Base-by-base conservation (phyloP, 805 yeast species). In the Saturnispora sanitii region DNA sequence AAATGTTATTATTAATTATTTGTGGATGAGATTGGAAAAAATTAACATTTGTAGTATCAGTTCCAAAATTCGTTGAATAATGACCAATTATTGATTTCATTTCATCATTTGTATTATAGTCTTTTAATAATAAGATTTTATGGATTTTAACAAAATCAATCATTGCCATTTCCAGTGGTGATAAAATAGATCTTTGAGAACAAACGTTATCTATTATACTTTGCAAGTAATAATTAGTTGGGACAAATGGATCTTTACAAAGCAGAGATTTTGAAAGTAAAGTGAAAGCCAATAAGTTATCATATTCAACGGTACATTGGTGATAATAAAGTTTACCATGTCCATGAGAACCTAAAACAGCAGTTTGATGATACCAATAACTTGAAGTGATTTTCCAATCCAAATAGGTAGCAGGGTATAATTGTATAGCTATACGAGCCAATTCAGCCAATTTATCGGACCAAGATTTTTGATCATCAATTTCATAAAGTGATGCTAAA, bases 321-420 rank as follows among this genome's bases (percentile, higher is more conserved):
- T 85, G 95, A 52, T 85, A 85, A 52, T 84, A 85, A 16, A 84
- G 71, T 56, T 86, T 82, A 2, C 95, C 95, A 52, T 80, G 87
- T 2, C 92, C 88, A 53, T 78, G 83, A 47, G 79, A 77, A 13
- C 82, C 73, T 49, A 74, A 73, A 74, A 82, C 73, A 3, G 94
- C 78, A 21, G 75, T 67, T 20, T 75, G 67, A 16, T 40, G 38
- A 53, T 85, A 85, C 95, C 95, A 85, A 56, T 77, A 76, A 56
- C 82, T 87, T 1, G 94, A 81, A 43, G 85, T 73, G 16, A 78
- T 59, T 56, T 83, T 82, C 95, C 95, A 85, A 58, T 85, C 94
- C 48, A 83, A 82, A 54, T 74, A 80, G 38, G 81, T 73, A 2
- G 87, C 79, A 6, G 87, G 79, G 51, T 82, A 83, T 33, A 84